phyloP scores from a whole-genome alignment of 2,329 filamentous ascomycete species.

The Arthrobotrys sinensis region DNA sequence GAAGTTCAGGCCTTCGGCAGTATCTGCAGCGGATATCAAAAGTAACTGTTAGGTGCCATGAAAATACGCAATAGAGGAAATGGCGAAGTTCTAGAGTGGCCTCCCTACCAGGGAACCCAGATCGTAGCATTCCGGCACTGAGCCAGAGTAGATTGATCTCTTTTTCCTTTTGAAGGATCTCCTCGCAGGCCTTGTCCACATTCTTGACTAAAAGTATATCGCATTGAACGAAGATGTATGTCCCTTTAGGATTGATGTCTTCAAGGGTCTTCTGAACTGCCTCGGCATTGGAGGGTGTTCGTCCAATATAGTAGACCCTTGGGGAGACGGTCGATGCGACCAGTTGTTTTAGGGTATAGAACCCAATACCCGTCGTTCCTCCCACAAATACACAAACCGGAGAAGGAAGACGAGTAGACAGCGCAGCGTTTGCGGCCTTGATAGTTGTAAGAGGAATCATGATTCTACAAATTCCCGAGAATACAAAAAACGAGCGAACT shows the following conservation, averaged over 20 bases:
- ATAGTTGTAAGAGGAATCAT: slow-evolving; percentile 67
- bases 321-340: slow-evolving; percentile 65
- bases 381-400: slow-evolving; percentile 69
- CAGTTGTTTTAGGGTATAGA: slow-evolving; percentile 70
- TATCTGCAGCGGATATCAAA: slow-evolving; percentile 68
- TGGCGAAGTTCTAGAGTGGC: not conserved
- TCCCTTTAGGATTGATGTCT: slow-evolving; percentile 69
- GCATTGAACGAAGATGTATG: slow-evolving; percentile 70
- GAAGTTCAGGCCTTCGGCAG: slow-evolving; percentile 73
- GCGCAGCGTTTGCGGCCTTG: slow-evolving; percentile 66
- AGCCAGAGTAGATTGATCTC: slow-evolving; percentile 74
- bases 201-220: slow-evolving; percentile 70
- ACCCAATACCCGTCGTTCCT: slow-evolving; percentile 72
- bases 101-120: slow-evolving; percentile 60
- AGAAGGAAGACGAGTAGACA: slow-evolving; percentile 69
- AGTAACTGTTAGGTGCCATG: not conserved
- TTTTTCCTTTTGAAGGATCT: slow-evolving; percentile 71
- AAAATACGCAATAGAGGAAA: no score
- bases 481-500: not conserved
- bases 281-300: slow-evolving; percentile 66
- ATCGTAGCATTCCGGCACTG: slow-evolving; percentile 70
- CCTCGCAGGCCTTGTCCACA: slow-evolving; percentile 71
- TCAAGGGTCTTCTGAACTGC: slow-evolving; percentile 69
- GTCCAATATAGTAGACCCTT: slow-evolving; percentile 71
- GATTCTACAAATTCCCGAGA: slow-evolving; percentile 46